Evolutionary conservation across 192 early-diverging fungal species (phyloP), one percentile per base, ranked within the genome.

Genomic region (Globomyces pollinis-pini): DNA sequence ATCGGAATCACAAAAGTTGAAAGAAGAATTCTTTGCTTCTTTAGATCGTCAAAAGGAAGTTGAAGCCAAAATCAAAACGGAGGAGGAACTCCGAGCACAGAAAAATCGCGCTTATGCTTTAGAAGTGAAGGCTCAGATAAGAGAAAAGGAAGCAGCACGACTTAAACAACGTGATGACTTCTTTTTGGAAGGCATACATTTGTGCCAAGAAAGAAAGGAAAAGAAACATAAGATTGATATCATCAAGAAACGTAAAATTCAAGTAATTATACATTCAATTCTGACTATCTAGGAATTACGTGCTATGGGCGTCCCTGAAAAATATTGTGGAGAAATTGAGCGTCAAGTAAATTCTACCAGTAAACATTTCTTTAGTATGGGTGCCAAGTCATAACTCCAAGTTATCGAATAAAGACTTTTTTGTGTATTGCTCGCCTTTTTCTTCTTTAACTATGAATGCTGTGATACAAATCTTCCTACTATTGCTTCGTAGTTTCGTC

Each of bases 241-340:
- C 21, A 80, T 80, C 50, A 77, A 80, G 51, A 55, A 65, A 29
- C 59, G 80, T 15, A 82, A 82, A 47, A 52, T 82, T 13, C 64
- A 70, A 66, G 77, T 79, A 57, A 5, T 29, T 67, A 30, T 65
- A n/a, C n/a, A n/a, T n/a, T n/a, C n/a, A n/a, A n/a, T 5, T 30
- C 32, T 65, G 31, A 55, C n/a, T 33, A 2, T n/a, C n/a, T 39
- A 79, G 74, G 77, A 82, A 65, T 59, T 82, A 23, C 59, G 63
- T 13, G 20, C 34, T 23, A 55, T 82, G 57, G 75, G 75, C 15
- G 75, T 82, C 21, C 80, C 80, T 23, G 62, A 71, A 50, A 82
- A 82, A 57, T 82, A 82, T 41, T 82, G 75, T 66, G 67, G 64
- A 28, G 80, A 82, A 42, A 68, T 82, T 24, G 75, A 78, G 58